Base-by-base conservation (phyloP, 805 yeast genomes). In the Candida suzukii region DNA sequence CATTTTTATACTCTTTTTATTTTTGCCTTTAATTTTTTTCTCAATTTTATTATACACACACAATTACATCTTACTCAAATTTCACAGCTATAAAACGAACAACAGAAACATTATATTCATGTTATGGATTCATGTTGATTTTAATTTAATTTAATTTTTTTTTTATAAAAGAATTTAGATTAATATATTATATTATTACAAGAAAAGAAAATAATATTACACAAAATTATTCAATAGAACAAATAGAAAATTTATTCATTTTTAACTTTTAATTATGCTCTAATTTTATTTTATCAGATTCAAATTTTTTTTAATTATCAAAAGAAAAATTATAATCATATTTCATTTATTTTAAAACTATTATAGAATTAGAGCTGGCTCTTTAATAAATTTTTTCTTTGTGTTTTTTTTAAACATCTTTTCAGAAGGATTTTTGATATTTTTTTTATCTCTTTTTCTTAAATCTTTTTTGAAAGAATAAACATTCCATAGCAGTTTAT, bases 81-180 rank as follows among this genome's bases (percentile, higher is more conserved):
- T n/a, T 8, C 36, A 33, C 36, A 33, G 36, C n/a, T 33, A 33
- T 33, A 33, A 27, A 33, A 33, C 36, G 36, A 33, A 33, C 36
- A 33, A 33, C 36, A 22, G 27, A 33, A 33, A 33, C 35, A 31
- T 12, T 18, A 7, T 12, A 18, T 31, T 31, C 35, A 31, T 31
- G 22, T 18, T 19, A 31, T 31, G 35, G 22, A 17, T 22, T n/a
- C n/a, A n/a, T n/a, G n/a, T n/a, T n/a, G n/a, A n/a, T n/a, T n/a
- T n/a, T n/a, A n/a, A n/a, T n/a, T n/a, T n/a, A n/a, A n/a, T n/a
- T n/a, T n/a, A n/a, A n/a, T n/a, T n/a, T n/a, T n/a, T n/a, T n/a
- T n/a, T n/a, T n/a, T n/a, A n/a, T n/a, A n/a, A n/a, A n/a, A n/a
- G n/a, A n/a, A n/a, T n/a, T n/a, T n/a, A n/a, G n/a, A n/a, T n/a